Evolutionary conservation across 2,329 filamentous ascomycete species (phyloP), one percentile per base, ranked within the genome.

Genomic region (Penicillium nordicum): DNA sequence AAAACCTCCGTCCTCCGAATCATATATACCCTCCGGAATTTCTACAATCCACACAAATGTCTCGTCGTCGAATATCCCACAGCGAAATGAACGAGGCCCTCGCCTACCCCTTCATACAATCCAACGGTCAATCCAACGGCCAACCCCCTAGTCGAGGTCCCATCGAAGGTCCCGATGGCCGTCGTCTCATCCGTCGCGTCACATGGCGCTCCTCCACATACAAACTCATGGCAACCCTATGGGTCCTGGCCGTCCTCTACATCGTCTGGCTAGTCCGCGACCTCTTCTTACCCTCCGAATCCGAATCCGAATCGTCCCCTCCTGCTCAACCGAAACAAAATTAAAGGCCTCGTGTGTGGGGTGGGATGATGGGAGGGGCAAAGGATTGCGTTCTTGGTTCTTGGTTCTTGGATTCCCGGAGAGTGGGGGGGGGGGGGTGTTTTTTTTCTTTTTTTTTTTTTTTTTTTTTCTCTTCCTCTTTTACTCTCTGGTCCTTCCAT

Each of bases 201-300:
- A 75, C 73, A 61, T 76, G 73, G 73, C 72, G 74, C 36, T 75
- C 73, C 12, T 75, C 73, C 16, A 74, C 73, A 21, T 75, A 76
- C 67, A 76, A 74, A 58, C 62, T 76, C 41, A 69, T 75, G 64
- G 72, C 74, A 7, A 74, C 71, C 38, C 62, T 75, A 21, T 76
- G 73, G 72, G 71, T 76, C 23, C 53, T 74, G 44, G 71, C 70
- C 12, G 72, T 75, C 9, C 62, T 76, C 43, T 76, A 74, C 55
- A 72, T 75, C 53, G 68, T 74, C 51, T 76, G 72, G 72, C 60
- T 76, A 54, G 74, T 75, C 50, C 69, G 72, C 21, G 72, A 74
- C 57, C 63, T 75, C 42, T 74, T 74, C 59, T 73, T 68, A 56
- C 61, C 72, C 23, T 63, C 53, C 27, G 47, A 54, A 21, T 34